Percentiles rank a stretch among this genome's conserved stretches.
Conservation (phyloP, 1,284 basidiomycete species). For the Inonotus obliquus region DNA sequence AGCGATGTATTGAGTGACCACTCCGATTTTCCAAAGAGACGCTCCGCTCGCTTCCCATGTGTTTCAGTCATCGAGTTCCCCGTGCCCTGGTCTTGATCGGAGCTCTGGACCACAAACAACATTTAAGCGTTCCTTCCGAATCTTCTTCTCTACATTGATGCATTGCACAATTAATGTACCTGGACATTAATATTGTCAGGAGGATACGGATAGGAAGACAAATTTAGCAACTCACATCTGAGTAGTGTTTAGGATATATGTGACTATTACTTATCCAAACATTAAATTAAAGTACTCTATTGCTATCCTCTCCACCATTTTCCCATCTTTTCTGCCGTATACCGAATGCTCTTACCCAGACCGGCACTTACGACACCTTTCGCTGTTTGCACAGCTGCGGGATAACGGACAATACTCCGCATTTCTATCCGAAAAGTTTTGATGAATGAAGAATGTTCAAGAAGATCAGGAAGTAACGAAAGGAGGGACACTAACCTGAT, state of each 20-base stretch:
- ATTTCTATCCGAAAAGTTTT: conserved; percentile 53
- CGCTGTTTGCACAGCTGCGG: conserved; percentile 79
- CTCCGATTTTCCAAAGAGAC: not conserved
- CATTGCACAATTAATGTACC: not conserved
- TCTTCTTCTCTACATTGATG: not conserved
- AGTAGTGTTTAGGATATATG: not conserved
- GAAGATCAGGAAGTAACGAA: not conserved
- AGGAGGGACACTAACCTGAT: conserved; percentile 44
- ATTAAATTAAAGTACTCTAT: not conserved
- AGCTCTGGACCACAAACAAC: not conserved
- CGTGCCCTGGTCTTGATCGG: not conserved
- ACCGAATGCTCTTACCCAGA: conserved; percentile 71
- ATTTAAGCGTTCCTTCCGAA: not conserved
- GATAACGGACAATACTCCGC: conserved; percentile 71
- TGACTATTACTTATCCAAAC: not conserved
- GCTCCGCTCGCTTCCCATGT: not conserved
- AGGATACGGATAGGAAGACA: not conserved
- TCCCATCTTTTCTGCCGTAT: conserved; percentile 69
- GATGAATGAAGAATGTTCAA: conserved; percentile 2
- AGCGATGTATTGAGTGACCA: not conserved
- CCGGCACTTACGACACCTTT: conserved; percentile 89
- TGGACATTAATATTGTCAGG: not conserved
- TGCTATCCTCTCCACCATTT: conserved; percentile 71
- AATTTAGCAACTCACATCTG: not conserved
- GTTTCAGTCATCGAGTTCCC: not conserved